A percentile compares a stretch with the other conserved stretches of the same genome.
Conservation (phyloP, 306 rosid species). For the Citrullus mucosospermus region DNA sequence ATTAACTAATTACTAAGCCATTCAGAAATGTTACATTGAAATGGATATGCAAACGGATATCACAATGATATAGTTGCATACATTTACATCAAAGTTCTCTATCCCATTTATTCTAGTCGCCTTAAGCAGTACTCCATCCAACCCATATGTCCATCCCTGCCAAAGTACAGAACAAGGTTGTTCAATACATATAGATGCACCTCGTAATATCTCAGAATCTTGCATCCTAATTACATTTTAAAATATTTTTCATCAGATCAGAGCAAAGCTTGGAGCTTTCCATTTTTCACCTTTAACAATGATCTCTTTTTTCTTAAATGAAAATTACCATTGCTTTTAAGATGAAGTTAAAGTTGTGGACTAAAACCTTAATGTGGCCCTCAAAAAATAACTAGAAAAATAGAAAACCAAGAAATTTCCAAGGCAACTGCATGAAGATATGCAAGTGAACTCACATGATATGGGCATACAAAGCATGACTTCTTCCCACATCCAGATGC, state of each 20-base stretch:
- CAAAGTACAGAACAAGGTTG: neutral
- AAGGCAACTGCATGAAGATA: neutral
- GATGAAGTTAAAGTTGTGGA: neutral
- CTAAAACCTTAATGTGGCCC: neutral
- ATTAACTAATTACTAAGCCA: constrained; percentile 16
- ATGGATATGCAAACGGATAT: neutral
- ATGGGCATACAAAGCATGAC: constrained; percentile 91
- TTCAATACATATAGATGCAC: neutral
- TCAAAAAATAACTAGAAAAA: neutral
- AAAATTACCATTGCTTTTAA: neutral
- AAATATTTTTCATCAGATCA: neutral
- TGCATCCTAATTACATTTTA: neutral
- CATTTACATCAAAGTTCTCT: constrained; percentile 50
- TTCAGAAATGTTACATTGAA: neutral
- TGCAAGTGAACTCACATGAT: constrained; percentile 51
- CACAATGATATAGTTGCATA: constrained; percentile 20
- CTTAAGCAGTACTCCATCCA: constrained; percentile 69
- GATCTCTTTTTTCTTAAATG: neutral
- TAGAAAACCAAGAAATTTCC: neutral
- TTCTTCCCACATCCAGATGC: constrained; percentile 65
- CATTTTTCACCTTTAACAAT: neutral
- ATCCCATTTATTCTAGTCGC: constrained; percentile 71
- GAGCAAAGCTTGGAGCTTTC: neutral
- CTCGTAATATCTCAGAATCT: neutral
- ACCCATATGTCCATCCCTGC: constrained; percentile 93